phyloP scores from a whole-genome alignment of 1,284 basidiomycete species.

The Puccinia horiana region DNA sequence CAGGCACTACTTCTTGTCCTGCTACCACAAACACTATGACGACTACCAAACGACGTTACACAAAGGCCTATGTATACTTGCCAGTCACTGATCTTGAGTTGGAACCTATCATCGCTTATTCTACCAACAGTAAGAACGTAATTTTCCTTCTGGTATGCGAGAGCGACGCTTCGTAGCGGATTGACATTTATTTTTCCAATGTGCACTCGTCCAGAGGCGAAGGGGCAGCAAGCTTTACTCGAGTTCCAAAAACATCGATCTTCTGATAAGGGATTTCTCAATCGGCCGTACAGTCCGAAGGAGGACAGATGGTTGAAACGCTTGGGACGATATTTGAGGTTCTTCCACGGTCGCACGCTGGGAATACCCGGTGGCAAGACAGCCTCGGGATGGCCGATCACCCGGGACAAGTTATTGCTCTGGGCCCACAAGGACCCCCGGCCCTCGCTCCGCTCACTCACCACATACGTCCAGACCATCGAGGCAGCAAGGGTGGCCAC shows the following conservation, averaged over 20 bases:
- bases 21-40: no score
- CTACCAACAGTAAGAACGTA: background rate
- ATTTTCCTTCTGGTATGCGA: background rate
- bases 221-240: background rate
- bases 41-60: no score
- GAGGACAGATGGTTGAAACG: conserved; percentile 5
- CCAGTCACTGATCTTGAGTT: background rate
- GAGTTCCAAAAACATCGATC: background rate
- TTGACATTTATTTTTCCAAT: background rate
- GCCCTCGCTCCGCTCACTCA: background rate
- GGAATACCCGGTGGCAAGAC: background rate
- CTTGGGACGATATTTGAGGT: background rate
- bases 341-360: background rate
- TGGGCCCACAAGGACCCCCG: background rate
- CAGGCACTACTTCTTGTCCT: no score
- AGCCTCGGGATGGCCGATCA: conserved; percentile 17
- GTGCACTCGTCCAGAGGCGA: background rate
- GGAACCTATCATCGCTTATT: background rate
- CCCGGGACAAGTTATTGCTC: conserved; percentile 1
- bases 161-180: background rate
- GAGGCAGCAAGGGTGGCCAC: conserved; percentile 10
- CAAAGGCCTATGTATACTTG: no score
- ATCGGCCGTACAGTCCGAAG: background rate
- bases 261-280: no score
- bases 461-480: conserved; percentile 2